Evolutionary conservation across 2,329 filamentous ascomycete species (phyloP), one percentile per base, ranked within the genome.

Genomic region (Xylariomycetidae sp.): DNA sequence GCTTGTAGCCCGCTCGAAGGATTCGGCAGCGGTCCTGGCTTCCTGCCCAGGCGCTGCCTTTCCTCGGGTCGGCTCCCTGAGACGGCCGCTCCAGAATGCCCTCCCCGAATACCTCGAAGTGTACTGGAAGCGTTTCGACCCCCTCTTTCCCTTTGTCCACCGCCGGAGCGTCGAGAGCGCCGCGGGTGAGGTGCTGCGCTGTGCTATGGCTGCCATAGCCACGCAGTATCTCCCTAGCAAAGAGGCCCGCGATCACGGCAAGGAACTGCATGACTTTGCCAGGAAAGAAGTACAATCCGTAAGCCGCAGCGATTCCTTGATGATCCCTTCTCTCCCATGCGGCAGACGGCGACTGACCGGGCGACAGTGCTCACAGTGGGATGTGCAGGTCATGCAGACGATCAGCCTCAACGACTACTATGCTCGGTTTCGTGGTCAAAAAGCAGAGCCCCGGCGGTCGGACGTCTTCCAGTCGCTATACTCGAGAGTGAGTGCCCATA

Each of bases 121-220:
- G 22, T 76, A 74, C 53, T 76, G 72, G 72, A 59, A 65, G 31
- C 63, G 61, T 39, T 65, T 73, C 30, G 61, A 73, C 43, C 57
- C 59, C 15, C 42, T 60, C 35, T 67, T 65, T 43, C 71, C 72
- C n/a, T 50, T 75, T 17, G 59, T 75, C 17, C 72, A 76, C 52
- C 61, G 60, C 37, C 50, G 56, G 15, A 64, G 61, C 10, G 64
- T 68, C 25, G 64, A 70, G 35, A 57, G 54, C 17, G 53, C 54
- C 13, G 52, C 55, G 4, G 63, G 67, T 33, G 64, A 70, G 33
- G 54, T 69, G 25, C 56, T 76, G 28, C 63, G 57, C 10, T 74
- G 63, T 39, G 69, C 71, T 38, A 75, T 76, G 72, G 72, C 71
- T 15, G 72, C 72, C n/a, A 52, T 76, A 19, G 72, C 67, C 28